These are phyloP conservation scores for Basidiobolus meristosporus DNA, from an alignment of 371 early-diverging fungal genomes.

Conservation along the genomic window DNA sequence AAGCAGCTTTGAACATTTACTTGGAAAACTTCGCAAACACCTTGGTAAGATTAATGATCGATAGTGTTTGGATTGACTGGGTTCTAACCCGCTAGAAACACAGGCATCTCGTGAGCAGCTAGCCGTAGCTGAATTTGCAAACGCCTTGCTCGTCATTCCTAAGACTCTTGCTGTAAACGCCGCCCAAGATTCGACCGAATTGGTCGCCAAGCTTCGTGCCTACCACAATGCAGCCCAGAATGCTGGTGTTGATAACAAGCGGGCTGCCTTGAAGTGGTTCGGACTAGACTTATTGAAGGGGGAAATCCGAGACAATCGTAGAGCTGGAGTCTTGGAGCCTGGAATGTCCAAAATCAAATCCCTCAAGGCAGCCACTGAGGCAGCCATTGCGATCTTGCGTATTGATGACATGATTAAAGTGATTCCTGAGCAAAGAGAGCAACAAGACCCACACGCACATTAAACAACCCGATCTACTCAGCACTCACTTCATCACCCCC, in stretches of 20 bases:
- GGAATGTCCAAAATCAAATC: constrained; percentile 98
- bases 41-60: constrained; percentile 19
- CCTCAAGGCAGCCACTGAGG: constrained; percentile 98
- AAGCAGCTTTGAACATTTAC: constrained; percentile 92
- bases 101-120: constrained; percentile 79
- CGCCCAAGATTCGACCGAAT: constrained; percentile 93
- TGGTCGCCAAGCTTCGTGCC: constrained; percentile 89
- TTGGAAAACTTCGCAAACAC: constrained; percentile 95
- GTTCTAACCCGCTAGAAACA: not conserved
- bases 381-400: constrained; percentile 96
- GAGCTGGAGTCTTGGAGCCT: constrained; percentile 97
- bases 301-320: constrained; percentile 84
- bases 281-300: constrained; percentile 96
- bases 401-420: constrained; percentile 97
- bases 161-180: constrained; percentile 98
- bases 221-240: constrained; percentile 79
- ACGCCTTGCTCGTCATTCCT: constrained; percentile 92
- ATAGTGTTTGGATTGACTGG: constrained; percentile 1
- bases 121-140: constrained; percentile 96
- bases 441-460: not conserved
- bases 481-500: no score
- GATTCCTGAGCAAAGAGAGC: constrained; percentile 2
- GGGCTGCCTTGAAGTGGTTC: constrained; percentile 62
- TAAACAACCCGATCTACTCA: no score
- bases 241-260: constrained; percentile 38